Conservation (phyloP, 352 stramenopile genomes). For the Globisporangium polare region DNA sequence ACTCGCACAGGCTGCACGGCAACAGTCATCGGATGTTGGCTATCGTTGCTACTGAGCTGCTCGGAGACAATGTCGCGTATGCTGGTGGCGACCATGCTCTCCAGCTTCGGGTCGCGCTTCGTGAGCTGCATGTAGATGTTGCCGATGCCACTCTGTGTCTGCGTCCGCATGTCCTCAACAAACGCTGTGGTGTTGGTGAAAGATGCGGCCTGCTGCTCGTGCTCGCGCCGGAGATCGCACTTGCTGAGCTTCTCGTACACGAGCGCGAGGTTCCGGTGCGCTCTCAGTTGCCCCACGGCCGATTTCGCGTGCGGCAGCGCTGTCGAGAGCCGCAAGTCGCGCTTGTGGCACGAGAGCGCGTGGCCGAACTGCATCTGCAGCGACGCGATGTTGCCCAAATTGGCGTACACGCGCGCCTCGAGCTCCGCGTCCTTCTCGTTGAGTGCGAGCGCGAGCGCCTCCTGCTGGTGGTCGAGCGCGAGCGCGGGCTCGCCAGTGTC, state of each 20-base stretch:
- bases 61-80: slow-evolving; percentile 29
- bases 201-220: slow-evolving; percentile 30
- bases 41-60: background rate
- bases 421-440: slow-evolving; percentile 52
- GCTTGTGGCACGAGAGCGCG: slow-evolving; percentile 54
- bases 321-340: slow-evolving; percentile 44
- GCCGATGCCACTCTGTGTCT: slow-evolving; percentile 37
- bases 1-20: slow-evolving; percentile 8
- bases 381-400: slow-evolving; percentile 68
- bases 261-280: slow-evolving; percentile 67
- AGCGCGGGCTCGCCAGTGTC: slow-evolving; percentile 34
- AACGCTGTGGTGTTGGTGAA: slow-evolving; percentile 24
- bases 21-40: background rate
- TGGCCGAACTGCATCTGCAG: slow-evolving; percentile 49
- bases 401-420: slow-evolving; percentile 70
- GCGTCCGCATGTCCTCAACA: slow-evolving; percentile 40
- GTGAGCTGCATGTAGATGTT: slow-evolving; percentile 69
- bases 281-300: slow-evolving; percentile 43
- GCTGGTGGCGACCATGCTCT: slow-evolving; percentile 29
- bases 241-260: slow-evolving; percentile 56
- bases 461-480: slow-evolving; percentile 58
- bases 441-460: slow-evolving; percentile 50
- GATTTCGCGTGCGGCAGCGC: slow-evolving; percentile 40
- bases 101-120: slow-evolving; percentile 32
- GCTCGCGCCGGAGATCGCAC: slow-evolving; percentile 27